These are phyloP conservation scores for Citrus glauca DNA, from an alignment of 345 rosid genomes.

Conservation along the genomic window DNA sequence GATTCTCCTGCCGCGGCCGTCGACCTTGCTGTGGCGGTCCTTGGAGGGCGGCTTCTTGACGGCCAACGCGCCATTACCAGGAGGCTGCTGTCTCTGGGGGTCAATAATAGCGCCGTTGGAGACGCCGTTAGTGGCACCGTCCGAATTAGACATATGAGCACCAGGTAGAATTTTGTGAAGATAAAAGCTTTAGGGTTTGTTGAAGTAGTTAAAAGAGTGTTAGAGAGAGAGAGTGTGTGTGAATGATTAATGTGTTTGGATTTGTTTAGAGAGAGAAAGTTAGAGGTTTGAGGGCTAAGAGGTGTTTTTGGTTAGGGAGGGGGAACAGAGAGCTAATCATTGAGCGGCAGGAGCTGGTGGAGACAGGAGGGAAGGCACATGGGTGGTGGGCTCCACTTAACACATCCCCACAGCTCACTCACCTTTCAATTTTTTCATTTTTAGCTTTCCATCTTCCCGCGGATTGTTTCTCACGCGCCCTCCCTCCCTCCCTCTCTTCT, in stretches of 20 bases:
- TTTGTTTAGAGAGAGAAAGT: slow-evolving; percentile 9
- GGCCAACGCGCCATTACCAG: slow-evolving; percentile 41
- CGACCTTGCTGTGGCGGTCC: slow-evolving; percentile 97
- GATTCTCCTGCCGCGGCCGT: slow-evolving; percentile 92
- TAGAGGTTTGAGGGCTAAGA: background rate
- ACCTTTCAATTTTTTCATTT: no score
- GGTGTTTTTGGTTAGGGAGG: slow-evolving; percentile 8
- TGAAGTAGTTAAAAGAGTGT: background rate
- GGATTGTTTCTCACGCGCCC: background rate
- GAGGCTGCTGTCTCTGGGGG: slow-evolving; percentile 43
- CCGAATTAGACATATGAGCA: slow-evolving; percentile 52
- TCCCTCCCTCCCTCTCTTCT: no score
- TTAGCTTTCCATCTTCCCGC: no score
- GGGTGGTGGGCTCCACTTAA: slow-evolving; percentile 75
- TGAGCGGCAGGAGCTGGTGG: slow-evolving; percentile 99
- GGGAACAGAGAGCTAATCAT: slow-evolving; percentile 62
- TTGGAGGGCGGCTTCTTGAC: slow-evolving; percentile 92
- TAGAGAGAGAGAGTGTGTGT: slow-evolving; percentile 8
- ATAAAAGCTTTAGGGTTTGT: background rate
- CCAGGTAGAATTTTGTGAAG: background rate
- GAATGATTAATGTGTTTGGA: no score
- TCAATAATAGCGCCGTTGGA: slow-evolving; percentile 51
- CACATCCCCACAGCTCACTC: slow-evolving; percentile 56
- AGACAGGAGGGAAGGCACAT: slow-evolving; percentile 98
- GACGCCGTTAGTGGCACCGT: slow-evolving; percentile 25